Percentiles rank a stretch among this genome's conserved stretches.
Conservation (phyloP, 352 stramenopile genomes). For the Proteromonas lacertae region DNA sequence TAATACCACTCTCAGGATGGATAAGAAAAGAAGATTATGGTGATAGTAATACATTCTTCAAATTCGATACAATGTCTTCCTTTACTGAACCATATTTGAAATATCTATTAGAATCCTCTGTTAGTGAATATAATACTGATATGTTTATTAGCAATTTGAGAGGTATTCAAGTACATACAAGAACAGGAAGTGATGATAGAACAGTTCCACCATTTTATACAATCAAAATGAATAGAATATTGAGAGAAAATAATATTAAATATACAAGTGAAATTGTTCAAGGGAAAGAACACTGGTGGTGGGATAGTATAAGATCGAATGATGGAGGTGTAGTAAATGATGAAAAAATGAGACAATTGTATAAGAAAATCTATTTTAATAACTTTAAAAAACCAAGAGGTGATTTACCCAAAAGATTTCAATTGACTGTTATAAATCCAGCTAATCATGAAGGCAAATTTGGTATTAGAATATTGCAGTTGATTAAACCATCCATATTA, state of each 20-base stretch:
- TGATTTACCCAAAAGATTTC: too few species aligned
- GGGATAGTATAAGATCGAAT: conserved; percentile 1
- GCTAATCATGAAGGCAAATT: neutral
- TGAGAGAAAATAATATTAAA: neutral
- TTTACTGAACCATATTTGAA: neutral
- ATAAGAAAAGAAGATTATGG: conserved; percentile 4
- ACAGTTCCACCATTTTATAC: conserved; percentile 1
- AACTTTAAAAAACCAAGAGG: too few species aligned
- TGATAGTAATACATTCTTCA: conserved; percentile 1
- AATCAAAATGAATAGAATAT: neutral
- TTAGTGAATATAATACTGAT: conserved; percentile 1
- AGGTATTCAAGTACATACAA: neutral
- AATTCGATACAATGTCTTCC: neutral
- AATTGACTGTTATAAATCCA: neutral
- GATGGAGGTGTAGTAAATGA: conserved; percentile 5
- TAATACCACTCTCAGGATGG: neutral
- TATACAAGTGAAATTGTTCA: neutral
- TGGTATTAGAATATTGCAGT: neutral
- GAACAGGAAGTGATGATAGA: neutral
- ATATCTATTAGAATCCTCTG: neutral
- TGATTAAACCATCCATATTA: neutral
- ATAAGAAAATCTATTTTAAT: too few species aligned
- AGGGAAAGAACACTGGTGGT: conserved; percentile 4
- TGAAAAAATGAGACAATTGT: neutral
- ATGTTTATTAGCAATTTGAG: neutral